These are phyloP conservation scores for Limnanthes douglasii DNA, from an alignment of 345 rosid species.

Conservation along the genomic window DNA sequence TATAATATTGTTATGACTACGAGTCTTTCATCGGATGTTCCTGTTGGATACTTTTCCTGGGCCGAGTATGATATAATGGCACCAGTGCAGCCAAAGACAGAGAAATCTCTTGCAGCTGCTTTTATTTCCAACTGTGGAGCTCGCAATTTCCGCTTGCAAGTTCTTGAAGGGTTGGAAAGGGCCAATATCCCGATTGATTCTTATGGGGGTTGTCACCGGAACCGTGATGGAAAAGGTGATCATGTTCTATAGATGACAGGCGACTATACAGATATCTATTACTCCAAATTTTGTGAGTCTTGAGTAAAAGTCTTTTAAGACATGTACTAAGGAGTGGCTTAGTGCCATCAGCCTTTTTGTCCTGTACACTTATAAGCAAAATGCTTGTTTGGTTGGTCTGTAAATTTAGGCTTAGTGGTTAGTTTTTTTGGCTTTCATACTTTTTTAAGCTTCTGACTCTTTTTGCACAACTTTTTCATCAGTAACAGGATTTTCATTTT, in stretches of 20 bases:
- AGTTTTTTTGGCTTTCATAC: no score
- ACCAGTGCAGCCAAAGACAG: slow-evolving; percentile 68
- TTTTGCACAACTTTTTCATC: no score
- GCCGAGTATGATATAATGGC: slow-evolving; percentile 96
- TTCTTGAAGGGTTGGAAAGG: slow-evolving; percentile 57
- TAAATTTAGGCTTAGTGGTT: no score
- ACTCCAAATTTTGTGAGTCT: no score
- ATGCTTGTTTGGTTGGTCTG: no score
- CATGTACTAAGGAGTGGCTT: no score
- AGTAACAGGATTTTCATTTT: no score
- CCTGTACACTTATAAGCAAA: no score
- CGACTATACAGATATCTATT: no score
- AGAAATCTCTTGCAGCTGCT: slow-evolving; percentile 84
- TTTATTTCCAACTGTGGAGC: slow-evolving; percentile 95
- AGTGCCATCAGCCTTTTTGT: no score
- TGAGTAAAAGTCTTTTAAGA: no score
- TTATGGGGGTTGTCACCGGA: slow-evolving; percentile 82
- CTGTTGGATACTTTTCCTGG: slow-evolving; percentile 99
- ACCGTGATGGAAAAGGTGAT: slow-evolving; percentile 65
- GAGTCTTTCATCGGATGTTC: slow-evolving; percentile 97
- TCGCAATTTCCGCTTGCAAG: slow-evolving; percentile 79
- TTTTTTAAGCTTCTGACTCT: no score
- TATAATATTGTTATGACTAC: slow-evolving; percentile 75
- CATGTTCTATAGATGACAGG: not conserved
- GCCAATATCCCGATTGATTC: slow-evolving; percentile 56